Evolutionary conservation across 2,329 filamentous ascomycete genomes (phyloP).

Genomic region (Stagonosporopsis rhizophila): DNA sequence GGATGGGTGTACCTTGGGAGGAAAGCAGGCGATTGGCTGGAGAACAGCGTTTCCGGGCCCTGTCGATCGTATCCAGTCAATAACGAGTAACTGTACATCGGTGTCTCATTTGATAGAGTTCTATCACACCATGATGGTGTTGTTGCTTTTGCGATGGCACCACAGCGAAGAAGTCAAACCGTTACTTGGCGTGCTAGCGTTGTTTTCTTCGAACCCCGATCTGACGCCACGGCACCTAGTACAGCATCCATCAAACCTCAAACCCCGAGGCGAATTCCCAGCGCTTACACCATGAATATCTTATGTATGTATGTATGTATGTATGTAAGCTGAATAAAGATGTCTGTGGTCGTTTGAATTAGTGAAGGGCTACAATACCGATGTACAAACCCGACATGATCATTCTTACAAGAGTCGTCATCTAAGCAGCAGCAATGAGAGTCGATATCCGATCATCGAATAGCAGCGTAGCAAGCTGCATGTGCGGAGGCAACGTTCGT

Average conservation of each 20-base stretch:
- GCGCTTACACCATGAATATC: not conserved
- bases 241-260: not conserved
- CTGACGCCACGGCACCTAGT: slow-evolving; percentile 2
- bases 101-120: slow-evolving; percentile 1
- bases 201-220: not conserved
- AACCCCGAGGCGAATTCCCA: not conserved
- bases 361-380: too few relatives aligned
- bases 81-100: not conserved
- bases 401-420: not conserved
- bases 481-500: not conserved
- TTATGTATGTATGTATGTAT: not conserved
- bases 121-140: not conserved
- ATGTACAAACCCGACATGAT: not conserved
- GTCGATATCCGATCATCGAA: not conserved
- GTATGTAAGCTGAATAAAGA: not conserved
- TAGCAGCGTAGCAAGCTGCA: not conserved
- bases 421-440: not conserved
- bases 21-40: slow-evolving; percentile 2
- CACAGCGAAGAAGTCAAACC: not conserved
- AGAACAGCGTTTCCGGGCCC: not conserved
- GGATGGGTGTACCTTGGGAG: not conserved
- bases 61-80: not conserved
- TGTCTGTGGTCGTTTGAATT: not conserved
- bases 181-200: not conserved
- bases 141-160: not conserved